Base-by-base conservation (phyloP, 139 green algal species). In the Zygnema circumcarinatum region DNA sequence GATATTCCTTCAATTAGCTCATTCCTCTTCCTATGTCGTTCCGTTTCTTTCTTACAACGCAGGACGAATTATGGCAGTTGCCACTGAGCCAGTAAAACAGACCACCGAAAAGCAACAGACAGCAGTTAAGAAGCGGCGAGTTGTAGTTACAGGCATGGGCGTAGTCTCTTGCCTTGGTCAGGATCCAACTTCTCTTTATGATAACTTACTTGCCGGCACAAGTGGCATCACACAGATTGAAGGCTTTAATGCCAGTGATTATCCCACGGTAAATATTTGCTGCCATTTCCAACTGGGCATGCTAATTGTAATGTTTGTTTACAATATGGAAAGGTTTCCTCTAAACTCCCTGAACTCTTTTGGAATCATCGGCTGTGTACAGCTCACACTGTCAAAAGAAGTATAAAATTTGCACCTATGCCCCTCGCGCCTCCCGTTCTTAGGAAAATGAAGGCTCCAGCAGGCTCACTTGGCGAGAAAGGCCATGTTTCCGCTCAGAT, bases 181-280 rank as follows among this genome's bases (percentile, higher is more conserved):
- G 53, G 89, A 94, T 53, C 67, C 88, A 31, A 74, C 89, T 32
- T 47, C 67, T 25, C 99, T 98, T 88, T 99, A 99, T 88, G 83
- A 96, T 72, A 95, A 95, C 93, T 94, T 99, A 84, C 93, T 99
- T 38, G 94, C 90, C 32, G 97, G 97, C 38, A 94, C 90, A 33
- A 96, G 92, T 86, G 97, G 96, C n/a, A 90, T 99, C 2, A 82
- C 75, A 1, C 2, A 74, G 11, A 99, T 99, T 80, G 92, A 94
- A 81, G 91, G 95, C 7, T 99, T 99, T 84, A 96, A 99, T 83
- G 94, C 94, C 32, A 92, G 84, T 21, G 93, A 96, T 22, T 99
- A 96, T 87, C 94, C 96, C 41, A 99, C 96, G 1, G 84, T 89
- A 47, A 84, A n/a, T 76, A 72, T 36, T 47, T 2, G 21, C 68